These are phyloP conservation scores for Cladosporium cucumerinum DNA, from an alignment of 2,329 filamentous ascomycete species.

Conservation along the genomic window DNA sequence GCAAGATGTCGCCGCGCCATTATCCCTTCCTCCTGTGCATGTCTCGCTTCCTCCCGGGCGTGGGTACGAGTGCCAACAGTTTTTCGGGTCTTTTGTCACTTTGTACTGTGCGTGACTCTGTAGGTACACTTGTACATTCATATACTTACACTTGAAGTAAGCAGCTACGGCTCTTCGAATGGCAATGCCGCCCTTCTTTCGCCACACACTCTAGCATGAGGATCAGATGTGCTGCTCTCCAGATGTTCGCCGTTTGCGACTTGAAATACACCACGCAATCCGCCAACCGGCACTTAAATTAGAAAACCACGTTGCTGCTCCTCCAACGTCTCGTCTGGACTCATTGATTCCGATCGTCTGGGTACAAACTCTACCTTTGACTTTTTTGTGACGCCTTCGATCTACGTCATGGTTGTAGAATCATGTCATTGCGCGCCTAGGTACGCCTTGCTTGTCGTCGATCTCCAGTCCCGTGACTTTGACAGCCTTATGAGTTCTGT, in stretches of 20 bases:
- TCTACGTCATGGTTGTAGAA: neutral
- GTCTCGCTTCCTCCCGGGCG: neutral
- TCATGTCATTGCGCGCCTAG: neutral
- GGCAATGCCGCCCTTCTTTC: neutral
- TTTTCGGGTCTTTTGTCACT: neutral
- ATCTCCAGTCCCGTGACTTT: neutral
- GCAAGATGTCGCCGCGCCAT: neutral
- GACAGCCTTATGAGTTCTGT: neutral
- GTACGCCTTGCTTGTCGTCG: neutral
- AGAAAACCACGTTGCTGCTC: neutral
- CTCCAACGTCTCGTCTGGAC: neutral
- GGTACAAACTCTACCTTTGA: neutral
- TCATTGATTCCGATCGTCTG: neutral
- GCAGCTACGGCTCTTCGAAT: neutral
- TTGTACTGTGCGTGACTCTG: neutral
- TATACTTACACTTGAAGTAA: neutral
- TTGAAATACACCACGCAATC: neutral
- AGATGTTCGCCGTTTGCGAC: neutral
- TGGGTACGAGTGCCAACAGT: neutral
- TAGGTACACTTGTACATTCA: neutral
- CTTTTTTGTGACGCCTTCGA: neutral
- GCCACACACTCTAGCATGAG: neutral
- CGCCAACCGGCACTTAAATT: neutral
- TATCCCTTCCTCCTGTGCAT: neutral
- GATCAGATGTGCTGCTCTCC: neutral